Evolutionary conservation across 371 early-diverging fungal genomes (phyloP).

Genomic region (Mucor indicus): DNA sequence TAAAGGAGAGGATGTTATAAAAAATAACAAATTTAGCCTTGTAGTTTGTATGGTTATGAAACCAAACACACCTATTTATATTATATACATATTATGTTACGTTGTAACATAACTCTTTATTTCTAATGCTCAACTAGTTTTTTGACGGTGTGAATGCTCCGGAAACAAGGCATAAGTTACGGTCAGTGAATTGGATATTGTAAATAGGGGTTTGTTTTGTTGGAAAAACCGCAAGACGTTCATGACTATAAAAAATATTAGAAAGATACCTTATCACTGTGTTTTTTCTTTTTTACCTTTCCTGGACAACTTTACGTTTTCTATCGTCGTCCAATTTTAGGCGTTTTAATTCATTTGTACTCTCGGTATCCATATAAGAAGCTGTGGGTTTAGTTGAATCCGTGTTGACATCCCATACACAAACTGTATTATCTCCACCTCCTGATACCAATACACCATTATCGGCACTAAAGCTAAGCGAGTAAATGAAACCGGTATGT

Average conservation of each 20-base stretch:
- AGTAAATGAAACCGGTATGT: conserved; percentile 85
- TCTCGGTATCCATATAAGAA: conserved; percentile 9
- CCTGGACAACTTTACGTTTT: conserved; percentile 17
- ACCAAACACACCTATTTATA: no score
- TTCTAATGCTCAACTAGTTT: conserved; percentile 12
- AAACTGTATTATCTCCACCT: conserved; percentile 91
- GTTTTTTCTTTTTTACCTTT: conserved; percentile 8
- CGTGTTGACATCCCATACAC: conserved; percentile 92
- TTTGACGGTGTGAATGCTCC: conserved; percentile 56
- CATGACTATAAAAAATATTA: conserved; percentile 32
- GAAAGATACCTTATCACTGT: not conserved
- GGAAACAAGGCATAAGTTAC: conserved; percentile 79
- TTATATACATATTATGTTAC: no score
- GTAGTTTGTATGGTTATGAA: no score
- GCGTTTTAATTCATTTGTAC: not conserved
- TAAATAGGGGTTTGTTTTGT: conserved; percentile 95
- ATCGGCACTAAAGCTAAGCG: conserved; percentile 86
- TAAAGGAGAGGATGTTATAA: no score
- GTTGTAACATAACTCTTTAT: no score
- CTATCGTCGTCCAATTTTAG: conserved; percentile 15
- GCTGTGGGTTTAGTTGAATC: conserved; percentile 20
- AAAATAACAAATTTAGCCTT: no score
- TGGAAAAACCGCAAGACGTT: conserved; percentile 76
- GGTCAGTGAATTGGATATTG: conserved; percentile 84
- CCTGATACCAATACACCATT: conserved; percentile 87